A percentile compares a stretch with the other conserved stretches of the same genome.
Conservation (phyloP, 2,329 filamentous ascomycete species). For the Elsinoe necatrix region DNA sequence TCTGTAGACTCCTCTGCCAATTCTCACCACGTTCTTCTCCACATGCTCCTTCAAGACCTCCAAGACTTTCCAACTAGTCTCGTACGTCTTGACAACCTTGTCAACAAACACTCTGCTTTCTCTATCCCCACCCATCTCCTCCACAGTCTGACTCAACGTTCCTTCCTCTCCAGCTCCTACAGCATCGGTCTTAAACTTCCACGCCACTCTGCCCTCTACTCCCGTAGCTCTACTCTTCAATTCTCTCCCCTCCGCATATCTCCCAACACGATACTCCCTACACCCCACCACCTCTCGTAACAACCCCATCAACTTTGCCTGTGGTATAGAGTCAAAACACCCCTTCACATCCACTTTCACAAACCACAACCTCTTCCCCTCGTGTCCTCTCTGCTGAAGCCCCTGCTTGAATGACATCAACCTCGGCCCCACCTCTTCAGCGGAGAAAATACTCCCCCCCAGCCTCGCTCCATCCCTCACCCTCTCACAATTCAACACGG, state of each 20-base stretch:
- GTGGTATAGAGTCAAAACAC: slow-evolving; percentile 93
- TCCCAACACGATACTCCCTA: slow-evolving; percentile 59
- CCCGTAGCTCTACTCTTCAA: slow-evolving; percentile 27
- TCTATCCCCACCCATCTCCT: slow-evolving; percentile 21
- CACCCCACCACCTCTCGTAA: slow-evolving; percentile 51
- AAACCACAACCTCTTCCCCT: slow-evolving; percentile 58
- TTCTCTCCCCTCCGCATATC: slow-evolving; percentile 63
- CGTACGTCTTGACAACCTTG: slow-evolving; percentile 49
- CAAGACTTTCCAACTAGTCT: slow-evolving; percentile 54
- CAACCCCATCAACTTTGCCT: slow-evolving; percentile 60
- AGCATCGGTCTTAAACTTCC: slow-evolving; percentile 37
- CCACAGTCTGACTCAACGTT: slow-evolving; percentile 27
- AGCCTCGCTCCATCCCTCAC: slow-evolving; percentile 50
- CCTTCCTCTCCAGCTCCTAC: slow-evolving; percentile 24
- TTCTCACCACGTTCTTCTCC: slow-evolving; percentile 73
- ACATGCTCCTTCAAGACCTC: slow-evolving; percentile 71
- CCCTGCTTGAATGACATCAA: slow-evolving; percentile 59
- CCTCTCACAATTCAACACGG: slow-evolving; percentile 71
- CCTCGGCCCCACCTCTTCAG: slow-evolving; percentile 67
- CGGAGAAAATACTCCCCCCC: slow-evolving; percentile 73
- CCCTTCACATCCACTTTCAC: slow-evolving; percentile 86
- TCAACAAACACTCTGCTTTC: slow-evolving; percentile 74
- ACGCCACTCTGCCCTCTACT: slow-evolving; percentile 28
- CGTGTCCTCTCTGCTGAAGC: slow-evolving; percentile 32
- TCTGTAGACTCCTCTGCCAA: slow-evolving; percentile 80